Base-by-base conservation (phyloP, 495 filamentous ascomycete species). In the Pyronema domesticum region DNA sequence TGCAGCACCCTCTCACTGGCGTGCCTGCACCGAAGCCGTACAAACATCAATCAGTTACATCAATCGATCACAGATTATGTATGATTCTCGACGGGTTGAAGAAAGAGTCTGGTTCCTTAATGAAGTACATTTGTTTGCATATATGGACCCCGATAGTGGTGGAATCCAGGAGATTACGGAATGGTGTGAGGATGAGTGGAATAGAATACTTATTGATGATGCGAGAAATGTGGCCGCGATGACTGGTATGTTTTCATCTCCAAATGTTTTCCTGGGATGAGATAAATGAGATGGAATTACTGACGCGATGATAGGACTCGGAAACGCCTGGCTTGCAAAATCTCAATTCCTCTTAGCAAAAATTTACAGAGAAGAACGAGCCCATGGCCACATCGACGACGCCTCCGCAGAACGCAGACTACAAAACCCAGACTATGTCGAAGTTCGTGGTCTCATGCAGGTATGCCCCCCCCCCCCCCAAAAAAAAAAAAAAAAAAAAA, bases 171-270 rank as follows among this genome's bases (percentile, higher is more conserved):
- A 72, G 48, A 59, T 77, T 30, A 64, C 70, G 5, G 63, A 68
- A 14, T 77, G 71, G 71, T 74, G 72, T 37, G 66, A 74, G 42
- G 54, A 64, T 49, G 65, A 72, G 40, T 72, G 71, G 66, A 62
- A 74, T 35, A 57, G 64, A 37, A 57, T 75, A n/a, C 57, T 74
- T 8, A 58, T 68, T 46, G 56, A 67, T 37, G 62, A 73, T 50
- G 67, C 70, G 33, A 58, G 66, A 1, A 68, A 72, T 57, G 66
- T 71, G 8, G 68, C 66, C 6, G 68, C 68, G 4, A 63, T 76
- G 40, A 64, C 63, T 59, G 71, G 73, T 74, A 60, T 54, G 64
- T 57, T 53, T 19, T 11, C 13, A 2, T 39, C 34, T 23, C n/a
- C n/a, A n/a, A n/a, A n/a, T n/a, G n/a, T n/a, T n/a, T n/a, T n/a